phyloP scores from a whole-genome alignment of 805 yeast species.

The Candida nanaspora region DNA sequence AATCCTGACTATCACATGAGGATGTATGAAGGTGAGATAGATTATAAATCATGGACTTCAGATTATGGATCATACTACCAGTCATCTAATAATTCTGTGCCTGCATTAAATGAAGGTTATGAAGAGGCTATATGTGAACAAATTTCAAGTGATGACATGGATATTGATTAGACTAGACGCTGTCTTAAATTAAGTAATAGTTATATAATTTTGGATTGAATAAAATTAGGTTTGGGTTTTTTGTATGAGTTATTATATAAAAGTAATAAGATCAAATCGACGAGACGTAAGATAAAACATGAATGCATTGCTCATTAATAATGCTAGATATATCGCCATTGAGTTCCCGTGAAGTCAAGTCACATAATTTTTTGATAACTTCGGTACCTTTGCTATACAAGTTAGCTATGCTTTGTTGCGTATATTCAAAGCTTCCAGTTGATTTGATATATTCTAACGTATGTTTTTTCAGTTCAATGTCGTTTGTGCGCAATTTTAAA shows the following conservation, averaged over 20 bases:
- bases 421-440: slow-evolving; percentile 35
- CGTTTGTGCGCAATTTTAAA: slow-evolving; percentile 45
- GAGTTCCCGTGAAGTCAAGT: too few species aligned
- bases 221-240: background rate
- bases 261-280: background rate
- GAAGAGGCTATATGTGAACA: too few species aligned
- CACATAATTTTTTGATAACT: too few species aligned
- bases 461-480: slow-evolving; percentile 38
- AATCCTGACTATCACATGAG: background rate
- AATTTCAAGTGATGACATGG: background rate
- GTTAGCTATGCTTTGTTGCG: slow-evolving; percentile 20
- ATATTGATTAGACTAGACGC: background rate
- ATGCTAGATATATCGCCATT: background rate
- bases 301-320: background rate
- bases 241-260: background rate
- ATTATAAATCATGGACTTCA: slow-evolving; percentile 4
- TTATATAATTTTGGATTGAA: too few species aligned
- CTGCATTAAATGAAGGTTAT: too few species aligned
- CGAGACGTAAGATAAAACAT: background rate
- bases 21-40: background rate
- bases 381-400: slow-evolving; percentile 10
- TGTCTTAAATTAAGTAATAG: too few species aligned
- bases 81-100: background rate
- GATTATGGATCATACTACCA: slow-evolving; percentile 8
- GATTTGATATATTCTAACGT: slow-evolving; percentile 41